Base-by-base conservation (phyloP, 306 rosid genomes). In the Alnus glutinosa region DNA sequence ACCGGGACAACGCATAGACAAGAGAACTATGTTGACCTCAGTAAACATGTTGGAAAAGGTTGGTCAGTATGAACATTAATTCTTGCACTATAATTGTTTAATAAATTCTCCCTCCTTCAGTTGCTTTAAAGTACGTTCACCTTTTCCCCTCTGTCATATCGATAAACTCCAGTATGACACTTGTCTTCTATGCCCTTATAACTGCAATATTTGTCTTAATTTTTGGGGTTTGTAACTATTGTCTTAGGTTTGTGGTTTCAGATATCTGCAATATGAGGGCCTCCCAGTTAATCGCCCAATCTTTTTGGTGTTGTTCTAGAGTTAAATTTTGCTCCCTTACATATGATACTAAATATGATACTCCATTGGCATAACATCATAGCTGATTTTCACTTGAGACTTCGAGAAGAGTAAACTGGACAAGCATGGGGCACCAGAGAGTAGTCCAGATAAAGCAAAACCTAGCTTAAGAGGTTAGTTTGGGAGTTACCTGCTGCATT, bases 381-480 rank as follows among this genome's bases (percentile, higher is more conserved):
- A 18, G 61, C 80, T 63, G 80, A 44, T 62, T 77, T 79, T 68
- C 7, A 68, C 76, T 84, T 74, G 88, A 91, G 98, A 92, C 71
- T 95, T 95, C 72, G 87, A 89, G 89, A 92, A 81, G 90, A 95
- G 90, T 80, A 91, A 87, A 76, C 78, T 84, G 70, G 84, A 85
- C 34, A 87, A 93, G 85, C 90, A 90, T 76, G 88, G 57, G 28
- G 79, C 94, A 55, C 89, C 88, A 4, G 76, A 84, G 77, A 77
- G 81, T 81, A 87, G 86, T 88, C 86, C 85, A 3, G 93, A 88
- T 55, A 50, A 79, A 9, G 61, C 79, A 75, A 84, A 85, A 78
- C 75, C 85, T 64, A 81, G 73, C 61, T 75, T 75, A 58, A 46
- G 85, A 84, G 97, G 97, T 92, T 72, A 55, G 89, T 73, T 80